Base-by-base conservation (phyloP, 805 yeast species). In the Trichomonascus vanleenenianus region DNA sequence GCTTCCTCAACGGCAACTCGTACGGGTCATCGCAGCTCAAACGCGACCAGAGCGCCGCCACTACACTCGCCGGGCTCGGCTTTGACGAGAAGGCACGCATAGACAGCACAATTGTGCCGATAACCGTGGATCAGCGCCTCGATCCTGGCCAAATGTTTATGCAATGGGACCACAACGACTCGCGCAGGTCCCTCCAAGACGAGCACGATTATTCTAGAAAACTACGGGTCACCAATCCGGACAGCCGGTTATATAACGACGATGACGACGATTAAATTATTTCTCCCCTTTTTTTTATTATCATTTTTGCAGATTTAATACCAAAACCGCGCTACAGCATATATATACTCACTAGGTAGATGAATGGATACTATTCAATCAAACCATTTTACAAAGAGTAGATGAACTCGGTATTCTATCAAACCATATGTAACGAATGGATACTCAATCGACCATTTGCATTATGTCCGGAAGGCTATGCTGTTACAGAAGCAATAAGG, bases 151-250 rank as follows among this genome's bases (percentile, higher is more conserved):
- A 71, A 39, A 67, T 76, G 65, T 70, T 72, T 50, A 68, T 74
- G 70, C 64, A 64, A 45, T 69, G 71, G 65, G 74, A 72, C 43
- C 58, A 66, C 39, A 70, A 69, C 52, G 70, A 68, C 31, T 72
- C 78, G 6, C 61, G 67, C 38, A 63, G 71, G 39, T 67, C 76
- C 30, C 56, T 79, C 31, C 75, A 70, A 15, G 85, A 79, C 56
- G 75, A 79, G 46, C 67, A 68, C 50, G 83, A 79, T 54, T 79
- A 79, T 54, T 68, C 76, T 3, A 63, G 84, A 37, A 66, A 73
- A 47, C 62, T 79, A 32, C 61, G 76, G 33, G 80, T 79, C 20
- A 71, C 79, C 3, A 79, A 79, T 52, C 73, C 73, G 1, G 71
- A 43, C 27, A 7, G 30, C 16, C 27, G 27, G 27, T 8, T 22